Percentiles rank a stretch among this genome's conserved stretches.
Conservation (phyloP, 2,329 filamentous ascomycete genomes). For the Blastomyces gilchristii region DNA sequence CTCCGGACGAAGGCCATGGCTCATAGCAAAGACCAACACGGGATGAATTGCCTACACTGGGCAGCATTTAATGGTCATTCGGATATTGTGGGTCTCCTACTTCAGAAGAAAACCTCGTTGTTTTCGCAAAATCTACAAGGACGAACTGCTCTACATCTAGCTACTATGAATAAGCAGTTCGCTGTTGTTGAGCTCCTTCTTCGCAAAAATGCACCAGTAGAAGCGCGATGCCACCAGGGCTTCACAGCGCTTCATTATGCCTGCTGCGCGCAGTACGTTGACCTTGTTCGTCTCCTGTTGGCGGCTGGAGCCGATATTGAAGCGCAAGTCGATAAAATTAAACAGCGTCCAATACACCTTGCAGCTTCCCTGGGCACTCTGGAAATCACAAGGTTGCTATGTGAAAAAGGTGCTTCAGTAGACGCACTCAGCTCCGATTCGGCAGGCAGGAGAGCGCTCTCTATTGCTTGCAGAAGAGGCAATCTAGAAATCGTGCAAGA, state of each 20-base stretch:
- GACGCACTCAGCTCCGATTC: conserved; percentile 23
- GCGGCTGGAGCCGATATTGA: conserved; percentile 27
- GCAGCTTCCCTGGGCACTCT: conserved; percentile 24
- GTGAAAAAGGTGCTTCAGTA: conserved; percentile 22
- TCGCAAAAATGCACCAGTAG: conserved; percentile 24
- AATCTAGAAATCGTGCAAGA: conserved; percentile 26
- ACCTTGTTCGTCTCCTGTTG: conserved; percentile 27
- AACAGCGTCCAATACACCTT: conserved; percentile 28
- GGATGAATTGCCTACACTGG: conserved; percentile 33
- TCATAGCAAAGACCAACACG: conserved; percentile 23
- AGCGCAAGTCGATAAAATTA: conserved; percentile 20
- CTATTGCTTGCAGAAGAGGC: conserved; percentile 28
- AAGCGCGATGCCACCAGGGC: conserved; percentile 23
- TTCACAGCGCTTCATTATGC: conserved; percentile 32
- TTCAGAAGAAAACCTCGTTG: conserved; percentile 23
- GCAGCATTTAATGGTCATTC: conserved; percentile 31
- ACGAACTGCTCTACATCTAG: conserved; percentile 29
- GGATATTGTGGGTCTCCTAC: conserved; percentile 27
- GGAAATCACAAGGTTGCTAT: conserved; percentile 25
- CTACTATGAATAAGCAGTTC: conserved; percentile 28
- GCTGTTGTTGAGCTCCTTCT: conserved; percentile 30
- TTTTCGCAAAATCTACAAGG: conserved; percentile 22
- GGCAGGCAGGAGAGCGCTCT: conserved; percentile 27
- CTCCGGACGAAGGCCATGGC: conserved; percentile 25
- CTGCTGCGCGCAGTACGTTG: conserved; percentile 23